Percentiles rank a stretch among this genome's conserved stretches.
Conservation (phyloP, 805 yeast species). For the Diddensiella transvaalensis region DNA sequence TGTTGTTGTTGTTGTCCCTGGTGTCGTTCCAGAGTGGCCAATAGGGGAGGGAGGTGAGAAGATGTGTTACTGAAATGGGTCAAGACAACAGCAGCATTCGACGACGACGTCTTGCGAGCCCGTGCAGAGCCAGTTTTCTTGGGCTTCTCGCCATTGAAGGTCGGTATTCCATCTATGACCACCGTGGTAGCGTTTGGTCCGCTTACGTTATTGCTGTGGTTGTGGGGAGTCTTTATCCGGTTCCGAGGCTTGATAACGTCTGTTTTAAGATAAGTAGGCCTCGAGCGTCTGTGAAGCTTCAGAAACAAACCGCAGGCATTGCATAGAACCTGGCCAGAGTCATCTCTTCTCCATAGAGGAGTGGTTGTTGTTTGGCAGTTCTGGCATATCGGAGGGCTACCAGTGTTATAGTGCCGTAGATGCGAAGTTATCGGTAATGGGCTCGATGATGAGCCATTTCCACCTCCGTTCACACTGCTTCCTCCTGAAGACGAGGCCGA, state of each 20-base stretch:
- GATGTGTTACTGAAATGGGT: background rate
- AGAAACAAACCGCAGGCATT: slow-evolving; percentile 91
- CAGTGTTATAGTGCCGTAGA: background rate
- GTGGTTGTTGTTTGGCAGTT: slow-evolving; percentile 92
- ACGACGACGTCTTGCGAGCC: background rate
- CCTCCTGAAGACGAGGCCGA: background rate
- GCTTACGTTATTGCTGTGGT: slow-evolving; percentile 2
- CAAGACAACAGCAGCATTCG: background rate
- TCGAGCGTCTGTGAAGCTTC: slow-evolving; percentile 85
- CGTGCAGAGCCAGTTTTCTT: background rate
- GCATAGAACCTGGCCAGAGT: slow-evolving; percentile 83
- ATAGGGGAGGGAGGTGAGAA: background rate
- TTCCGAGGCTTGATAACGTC: slow-evolving; percentile 91
- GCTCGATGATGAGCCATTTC: background rate
- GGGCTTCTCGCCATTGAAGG: background rate
- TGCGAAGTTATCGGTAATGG: background rate
- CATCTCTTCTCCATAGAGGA: slow-evolving; percentile 94
- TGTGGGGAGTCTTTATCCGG: slow-evolving; percentile 44
- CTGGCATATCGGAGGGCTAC: slow-evolving; percentile 51
- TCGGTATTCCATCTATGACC: background rate
- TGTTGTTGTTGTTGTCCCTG: background rate
- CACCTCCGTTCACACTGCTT: too few relatives aligned
- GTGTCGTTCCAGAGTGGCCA: background rate
- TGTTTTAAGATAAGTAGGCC: slow-evolving; percentile 88
- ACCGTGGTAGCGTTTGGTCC: background rate